These are phyloP conservation scores for Coffea eugenioides DNA, from an alignment of 257 asterid genomes.

Conservation along the genomic window DNA sequence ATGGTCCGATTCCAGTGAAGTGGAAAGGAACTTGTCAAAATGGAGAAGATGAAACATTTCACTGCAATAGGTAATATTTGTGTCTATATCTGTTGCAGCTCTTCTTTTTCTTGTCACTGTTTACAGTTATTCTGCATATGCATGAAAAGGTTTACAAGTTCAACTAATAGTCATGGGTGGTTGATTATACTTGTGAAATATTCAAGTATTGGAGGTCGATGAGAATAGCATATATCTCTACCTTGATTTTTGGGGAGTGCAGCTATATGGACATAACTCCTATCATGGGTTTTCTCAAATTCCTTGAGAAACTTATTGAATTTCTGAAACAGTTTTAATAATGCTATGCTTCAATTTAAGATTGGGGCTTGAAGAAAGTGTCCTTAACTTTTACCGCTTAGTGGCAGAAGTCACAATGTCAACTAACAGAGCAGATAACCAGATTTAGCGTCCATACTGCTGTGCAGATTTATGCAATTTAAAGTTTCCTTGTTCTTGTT, in stretches of 20 bases:
- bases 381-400: background rate
- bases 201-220: background rate
- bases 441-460: background rate
- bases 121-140: background rate
- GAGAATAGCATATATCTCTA: background rate
- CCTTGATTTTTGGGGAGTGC: background rate
- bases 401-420: background rate
- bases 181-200: background rate
- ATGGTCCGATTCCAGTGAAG: constrained; percentile 77
- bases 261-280: constrained; percentile 13
- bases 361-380: too few species aligned
- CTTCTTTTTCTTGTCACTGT: background rate
- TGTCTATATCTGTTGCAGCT: background rate
- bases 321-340: background rate
- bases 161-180: background rate
- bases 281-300: background rate
- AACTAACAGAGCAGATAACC: background rate
- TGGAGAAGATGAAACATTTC: constrained; percentile 56
- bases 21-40: constrained; percentile 89
- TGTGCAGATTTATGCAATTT: background rate
- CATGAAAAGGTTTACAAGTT: background rate
- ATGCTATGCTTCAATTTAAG: background rate
- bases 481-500: background rate
- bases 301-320: background rate
- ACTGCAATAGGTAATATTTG: constrained; percentile 64